Base-by-base conservation (phyloP, 176 grass and related monocot genomes). In the Puya raimondii region DNA sequence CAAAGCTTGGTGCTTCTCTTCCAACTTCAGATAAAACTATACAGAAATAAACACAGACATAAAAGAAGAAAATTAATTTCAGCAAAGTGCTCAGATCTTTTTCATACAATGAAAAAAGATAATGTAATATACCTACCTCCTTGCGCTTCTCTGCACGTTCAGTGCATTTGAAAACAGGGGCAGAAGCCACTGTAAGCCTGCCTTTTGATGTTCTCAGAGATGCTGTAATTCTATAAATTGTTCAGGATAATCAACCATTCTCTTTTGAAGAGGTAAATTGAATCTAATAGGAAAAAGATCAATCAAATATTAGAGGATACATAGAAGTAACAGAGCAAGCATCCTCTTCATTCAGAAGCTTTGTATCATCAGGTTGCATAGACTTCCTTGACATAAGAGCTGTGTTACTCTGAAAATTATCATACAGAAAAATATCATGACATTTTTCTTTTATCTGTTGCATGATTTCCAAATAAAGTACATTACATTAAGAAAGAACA, bases 1-100 rank as follows among this genome's bases (percentile, higher is more conserved):
- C 80, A 93, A 72, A 72, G 87, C 95, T 71, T 83, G 86, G 18
- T 99, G 95, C 73, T 93, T 99, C 85, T 99, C 95, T 73, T 99
- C 95, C 70, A 99, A 78, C 74, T 91, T 99, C 22, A 80, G 59
- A 71, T 99, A 99, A 17, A 76, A 99, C 95, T 99, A 42, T 42
- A 42, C 33, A 42, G 65, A 26, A 76, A 58, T 53, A 76, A 71
- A 63, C 12, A 70, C n/a, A 16, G 51, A 42, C 51, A 53, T 53
- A 51, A 6, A 50, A 71, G 11, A 72, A 12, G 11, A 65, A 57
- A 20, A 16, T 70, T 1, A 13, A 2, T 22, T 16, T 2, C 16
- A 9, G 5, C 51, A 11, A 7, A 63, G 71, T 23, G 11, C 50
- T 76, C 17, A 17, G 9, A 72, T 70, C 4, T 42, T 42, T 81